phyloP scores from a whole-genome alignment of 2,329 filamentous ascomycete genomes.

The Knufia fluminis region DNA sequence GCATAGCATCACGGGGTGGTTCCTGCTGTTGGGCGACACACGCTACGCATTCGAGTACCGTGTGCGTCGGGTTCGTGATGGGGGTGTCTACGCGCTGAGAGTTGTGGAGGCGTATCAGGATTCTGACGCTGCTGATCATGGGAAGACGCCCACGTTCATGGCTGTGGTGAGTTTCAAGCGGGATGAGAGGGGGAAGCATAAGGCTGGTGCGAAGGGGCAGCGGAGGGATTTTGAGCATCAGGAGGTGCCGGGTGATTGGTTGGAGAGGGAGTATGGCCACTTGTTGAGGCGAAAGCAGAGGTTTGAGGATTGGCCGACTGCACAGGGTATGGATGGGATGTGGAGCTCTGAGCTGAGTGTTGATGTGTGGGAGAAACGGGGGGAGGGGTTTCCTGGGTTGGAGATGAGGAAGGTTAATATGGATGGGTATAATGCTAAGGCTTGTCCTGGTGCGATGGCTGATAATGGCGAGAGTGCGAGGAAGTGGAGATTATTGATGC shows the following conservation, averaged over 20 bases:
- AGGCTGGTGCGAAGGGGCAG: slow-evolving; percentile 8
- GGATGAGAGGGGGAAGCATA: slow-evolving; percentile 10
- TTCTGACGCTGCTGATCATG: slow-evolving; percentile 8
- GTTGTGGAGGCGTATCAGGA: slow-evolving; percentile 45
- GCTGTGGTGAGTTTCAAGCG: slow-evolving; percentile 20
- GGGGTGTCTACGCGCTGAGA: slow-evolving; percentile 44
- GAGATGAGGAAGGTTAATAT: slow-evolving; percentile 47
- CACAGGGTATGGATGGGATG: slow-evolving; percentile 30
- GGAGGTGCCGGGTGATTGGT: slow-evolving; percentile 22
- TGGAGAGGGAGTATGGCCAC: slow-evolving; percentile 25
- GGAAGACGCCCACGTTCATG: slow-evolving; percentile 15
- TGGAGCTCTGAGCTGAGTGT: slow-evolving; percentile 28
- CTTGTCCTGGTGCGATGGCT: slow-evolving; percentile 14
- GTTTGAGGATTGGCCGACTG: slow-evolving; percentile 28
- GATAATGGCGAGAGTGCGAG: slow-evolving; percentile 22
- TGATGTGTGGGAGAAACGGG: slow-evolving; percentile 23
- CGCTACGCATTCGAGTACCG: slow-evolving; percentile 43
- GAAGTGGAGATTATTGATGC: slow-evolving; percentile 35
- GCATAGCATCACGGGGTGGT: slow-evolving; percentile 46
- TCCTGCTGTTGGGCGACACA: slow-evolving; percentile 40
- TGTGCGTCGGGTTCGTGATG: slow-evolving; percentile 43
- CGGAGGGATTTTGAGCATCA: slow-evolving; percentile 14
- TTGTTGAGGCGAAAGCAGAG: slow-evolving; percentile 25
- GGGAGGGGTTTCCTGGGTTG: slow-evolving; percentile 33
- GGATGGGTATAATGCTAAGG: slow-evolving; percentile 36